These are phyloP conservation scores for Epicoccum sorghinum DNA, from an alignment of 2,329 filamentous ascomycete species.

Conservation along the genomic window DNA sequence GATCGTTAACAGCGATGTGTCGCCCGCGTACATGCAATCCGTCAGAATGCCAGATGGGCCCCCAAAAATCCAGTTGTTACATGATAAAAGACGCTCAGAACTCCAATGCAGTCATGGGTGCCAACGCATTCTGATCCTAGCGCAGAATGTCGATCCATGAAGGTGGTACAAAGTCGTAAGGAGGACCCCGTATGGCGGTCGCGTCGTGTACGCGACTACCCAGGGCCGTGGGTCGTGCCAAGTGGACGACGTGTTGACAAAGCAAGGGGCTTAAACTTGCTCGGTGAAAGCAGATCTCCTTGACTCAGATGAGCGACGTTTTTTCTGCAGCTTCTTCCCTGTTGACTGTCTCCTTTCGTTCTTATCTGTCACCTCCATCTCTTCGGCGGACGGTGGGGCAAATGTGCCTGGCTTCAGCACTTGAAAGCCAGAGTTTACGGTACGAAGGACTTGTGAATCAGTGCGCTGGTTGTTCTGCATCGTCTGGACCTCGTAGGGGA, in stretches of 20 bases:
- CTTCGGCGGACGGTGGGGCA: slow-evolving; percentile 38
- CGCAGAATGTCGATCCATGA: slow-evolving; percentile 26
- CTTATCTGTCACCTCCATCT: slow-evolving; percentile 28
- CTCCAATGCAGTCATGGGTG: slow-evolving; percentile 30
- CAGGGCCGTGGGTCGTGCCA: slow-evolving; percentile 22
- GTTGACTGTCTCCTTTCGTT: slow-evolving; percentile 43
- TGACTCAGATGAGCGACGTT: slow-evolving; percentile 43
- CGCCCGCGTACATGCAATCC: slow-evolving; percentile 22
- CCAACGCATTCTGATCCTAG: slow-evolving; percentile 19
- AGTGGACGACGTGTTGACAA: slow-evolving; percentile 17
- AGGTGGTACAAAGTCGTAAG: slow-evolving; percentile 31
- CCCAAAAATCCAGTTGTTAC: slow-evolving; percentile 26
- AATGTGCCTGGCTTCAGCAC: slow-evolving; percentile 50
- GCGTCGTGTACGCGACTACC: slow-evolving; percentile 27
- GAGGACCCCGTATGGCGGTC: slow-evolving; percentile 24
- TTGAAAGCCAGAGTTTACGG: slow-evolving; percentile 52
- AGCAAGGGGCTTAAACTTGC: slow-evolving; percentile 40
- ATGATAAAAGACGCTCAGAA: slow-evolving; percentile 33
- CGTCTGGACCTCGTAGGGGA: slow-evolving; percentile 37
- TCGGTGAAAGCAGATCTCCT: slow-evolving; percentile 46
- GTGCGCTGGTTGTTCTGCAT: slow-evolving; percentile 33
- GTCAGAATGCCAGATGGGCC: slow-evolving; percentile 20
- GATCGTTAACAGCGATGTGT: slow-evolving; percentile 6
- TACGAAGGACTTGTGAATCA: slow-evolving; percentile 47
- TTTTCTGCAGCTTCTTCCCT: slow-evolving; percentile 51